Base-by-base conservation (phyloP, 441 rosid genomes). In the Euphorbia schlechtendalii region DNA sequence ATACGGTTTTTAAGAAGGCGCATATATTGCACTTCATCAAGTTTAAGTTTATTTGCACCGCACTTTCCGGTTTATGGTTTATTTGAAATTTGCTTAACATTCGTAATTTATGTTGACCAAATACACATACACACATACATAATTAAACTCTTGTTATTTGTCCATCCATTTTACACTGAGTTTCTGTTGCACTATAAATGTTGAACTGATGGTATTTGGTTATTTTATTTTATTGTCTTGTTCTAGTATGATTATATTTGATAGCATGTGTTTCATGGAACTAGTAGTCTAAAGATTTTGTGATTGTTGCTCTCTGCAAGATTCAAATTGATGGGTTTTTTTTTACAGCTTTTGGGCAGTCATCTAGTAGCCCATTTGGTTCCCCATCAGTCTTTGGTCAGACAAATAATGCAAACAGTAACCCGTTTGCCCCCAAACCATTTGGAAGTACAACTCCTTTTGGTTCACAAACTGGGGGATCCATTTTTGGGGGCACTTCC, bases 331-430 rank as follows among this genome's bases (percentile, higher is more conserved):
- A 76, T 43, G 66, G 64, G 67, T 30, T 15, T 1, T 68, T 56
- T 59, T 59, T 41, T 14, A 69, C 90, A 95, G 98, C 90, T 67
- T 95, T 95, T 73, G 99, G 99, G 81, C 96, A 92, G 77, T 72
- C 94, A 34, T 69, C 97, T n/a, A 86, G 71, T 64, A 78, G 87
- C 76, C 90, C 92, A 3, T 93, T 90, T 74, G 96, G 86, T 57
- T 79, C 92, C 0, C 92, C 83, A 64, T 65, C 96, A 17, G 76
- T 76, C 53, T 91, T 91, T 68, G 97, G 97, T 67, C 98, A 88
- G 84, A 71, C 77, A 59, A 89, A 66, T 71, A 86, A 71, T 80
- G 60, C 84, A 5, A 78, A 64, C 71, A 87, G 67, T 69, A 89
- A 86, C 77, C 94, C 86, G 45, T 94, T 91, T 79, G 91, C 89